These are phyloP conservation scores for Byssochlamys sp. DNA, from an alignment of 2,329 filamentous ascomycete species.

Conservation along the genomic window DNA sequence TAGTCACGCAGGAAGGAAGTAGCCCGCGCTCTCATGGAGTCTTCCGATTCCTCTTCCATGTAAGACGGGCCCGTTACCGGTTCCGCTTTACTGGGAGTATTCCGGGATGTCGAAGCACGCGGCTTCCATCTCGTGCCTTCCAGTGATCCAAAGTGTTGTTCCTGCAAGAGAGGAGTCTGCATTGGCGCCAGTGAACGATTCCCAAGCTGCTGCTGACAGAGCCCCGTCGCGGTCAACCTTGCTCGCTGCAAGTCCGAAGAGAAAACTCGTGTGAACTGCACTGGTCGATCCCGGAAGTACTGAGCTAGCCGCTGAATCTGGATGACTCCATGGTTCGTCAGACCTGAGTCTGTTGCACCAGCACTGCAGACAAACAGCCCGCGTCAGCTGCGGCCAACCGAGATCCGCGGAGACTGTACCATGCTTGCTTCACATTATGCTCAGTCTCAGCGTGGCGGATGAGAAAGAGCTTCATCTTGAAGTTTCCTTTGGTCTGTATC, in stretches of 20 bases:
- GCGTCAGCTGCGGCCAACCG: background rate
- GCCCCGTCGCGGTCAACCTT: conserved; percentile 36
- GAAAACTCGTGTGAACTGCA: conserved; percentile 62
- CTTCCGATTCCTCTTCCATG: conserved; percentile 56
- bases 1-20: conserved; percentile 57
- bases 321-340: conserved; percentile 72
- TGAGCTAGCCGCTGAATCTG: conserved; percentile 64
- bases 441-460: conserved; percentile 84
- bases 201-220: conserved; percentile 10
- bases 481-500: background rate
- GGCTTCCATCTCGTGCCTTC: conserved; percentile 24
- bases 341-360: conserved; percentile 66
- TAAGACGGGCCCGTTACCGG: conserved; percentile 29
- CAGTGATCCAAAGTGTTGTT: conserved; percentile 33
- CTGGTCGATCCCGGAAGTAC: conserved; percentile 54
- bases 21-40: conserved; percentile 56
- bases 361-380: conserved; percentile 44
- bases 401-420: conserved; percentile 41
- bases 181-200: conserved; percentile 6
- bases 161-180: conserved; percentile 20
- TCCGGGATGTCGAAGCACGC: conserved; percentile 6
- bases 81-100: conserved; percentile 15
- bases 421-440: conserved; percentile 72
- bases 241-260: conserved; percentile 71
- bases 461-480: conserved; percentile 57